Percentiles rank a stretch among this genome's conserved stretches.
Conservation (phyloP, 1,284 basidiomycete genomes). For the Cutaneotrichosporon sp. region DNA sequence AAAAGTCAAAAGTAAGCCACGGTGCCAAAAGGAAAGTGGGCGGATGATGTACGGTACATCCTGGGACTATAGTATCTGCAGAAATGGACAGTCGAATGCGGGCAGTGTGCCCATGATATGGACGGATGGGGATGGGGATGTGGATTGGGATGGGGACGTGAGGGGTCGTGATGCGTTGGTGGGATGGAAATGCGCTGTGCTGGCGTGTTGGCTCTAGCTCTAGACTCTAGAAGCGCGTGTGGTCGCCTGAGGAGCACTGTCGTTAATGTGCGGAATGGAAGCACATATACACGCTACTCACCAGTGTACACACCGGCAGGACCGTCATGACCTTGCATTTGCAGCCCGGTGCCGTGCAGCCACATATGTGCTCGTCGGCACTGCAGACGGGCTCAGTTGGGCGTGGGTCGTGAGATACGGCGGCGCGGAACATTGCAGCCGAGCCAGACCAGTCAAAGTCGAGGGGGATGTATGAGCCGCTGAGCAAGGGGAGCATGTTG, state of each 20-base stretch:
- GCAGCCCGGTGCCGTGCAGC: conserved; percentile 25
- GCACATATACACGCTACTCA: conserved; percentile 12
- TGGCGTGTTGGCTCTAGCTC: too few species aligned
- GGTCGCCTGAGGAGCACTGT: conserved; percentile 25
- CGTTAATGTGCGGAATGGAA: background rate
- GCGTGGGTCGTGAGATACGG: background rate
- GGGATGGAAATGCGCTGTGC: background rate
- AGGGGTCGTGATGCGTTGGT: background rate
- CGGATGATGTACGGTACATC: background rate
- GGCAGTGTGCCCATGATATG: background rate
- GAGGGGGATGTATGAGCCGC: background rate
- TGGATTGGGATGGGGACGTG: background rate
- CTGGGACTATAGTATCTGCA: background rate
- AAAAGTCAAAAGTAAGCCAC: too few species aligned
- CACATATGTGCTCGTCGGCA: conserved; percentile 25
- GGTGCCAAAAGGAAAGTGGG: too few species aligned
- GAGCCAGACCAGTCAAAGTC: background rate
- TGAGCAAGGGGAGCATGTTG: background rate
- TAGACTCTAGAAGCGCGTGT: conserved; percentile 22
- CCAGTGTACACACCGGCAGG: conserved; percentile 22
- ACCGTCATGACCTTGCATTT: conserved; percentile 29
- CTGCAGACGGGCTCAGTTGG: conserved; percentile 8
- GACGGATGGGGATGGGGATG: background rate
- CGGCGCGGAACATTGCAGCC: background rate
- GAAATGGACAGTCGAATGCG: background rate